Evolutionary conservation across 2,329 filamentous ascomycete species (phyloP).

Genomic region (Verticillium dahliae): DNA sequence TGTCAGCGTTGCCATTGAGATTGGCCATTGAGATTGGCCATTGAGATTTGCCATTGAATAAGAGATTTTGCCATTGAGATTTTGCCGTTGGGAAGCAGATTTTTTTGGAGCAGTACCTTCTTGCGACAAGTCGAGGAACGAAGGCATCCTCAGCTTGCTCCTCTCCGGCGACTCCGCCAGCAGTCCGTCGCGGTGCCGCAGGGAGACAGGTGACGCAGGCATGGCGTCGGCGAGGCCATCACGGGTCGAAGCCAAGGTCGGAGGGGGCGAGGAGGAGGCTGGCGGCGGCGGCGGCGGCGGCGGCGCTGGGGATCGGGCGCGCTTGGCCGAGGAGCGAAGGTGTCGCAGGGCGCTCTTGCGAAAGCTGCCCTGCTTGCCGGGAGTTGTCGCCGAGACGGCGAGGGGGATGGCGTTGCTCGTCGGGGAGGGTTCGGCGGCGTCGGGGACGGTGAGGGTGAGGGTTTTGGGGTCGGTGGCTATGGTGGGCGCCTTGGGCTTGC

Average conservation of each 20-base stretch:
- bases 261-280: conserved; percentile 11
- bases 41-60: no score
- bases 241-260: conserved; percentile 3
- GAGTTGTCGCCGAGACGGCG: conserved; percentile 5
- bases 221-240: background rate
- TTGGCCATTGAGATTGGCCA: no score
- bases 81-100: no score
- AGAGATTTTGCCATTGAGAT: no score
- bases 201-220: conserved; percentile 9
- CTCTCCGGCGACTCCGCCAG: background rate
- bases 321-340: conserved; percentile 38
- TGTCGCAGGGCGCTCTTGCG: conserved; percentile 36
- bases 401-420: conserved; percentile 16
- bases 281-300: conserved; percentile 17
- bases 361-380: conserved; percentile 15
- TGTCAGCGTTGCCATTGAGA: conserved; percentile 13
- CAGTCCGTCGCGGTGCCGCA: conserved; percentile 6
- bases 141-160: conserved; percentile 23
- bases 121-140: conserved; percentile 29
- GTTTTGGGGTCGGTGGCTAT: conserved; percentile 31
- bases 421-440: conserved; percentile 15
- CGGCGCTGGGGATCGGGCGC: conserved; percentile 35
- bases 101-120: conserved; percentile 21
- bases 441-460: conserved; percentile 9
- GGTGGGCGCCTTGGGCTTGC: conserved; percentile 35